These are phyloP conservation scores for Solanum virginianum DNA, from an alignment of 257 asterid species.

Conservation along the genomic window DNA sequence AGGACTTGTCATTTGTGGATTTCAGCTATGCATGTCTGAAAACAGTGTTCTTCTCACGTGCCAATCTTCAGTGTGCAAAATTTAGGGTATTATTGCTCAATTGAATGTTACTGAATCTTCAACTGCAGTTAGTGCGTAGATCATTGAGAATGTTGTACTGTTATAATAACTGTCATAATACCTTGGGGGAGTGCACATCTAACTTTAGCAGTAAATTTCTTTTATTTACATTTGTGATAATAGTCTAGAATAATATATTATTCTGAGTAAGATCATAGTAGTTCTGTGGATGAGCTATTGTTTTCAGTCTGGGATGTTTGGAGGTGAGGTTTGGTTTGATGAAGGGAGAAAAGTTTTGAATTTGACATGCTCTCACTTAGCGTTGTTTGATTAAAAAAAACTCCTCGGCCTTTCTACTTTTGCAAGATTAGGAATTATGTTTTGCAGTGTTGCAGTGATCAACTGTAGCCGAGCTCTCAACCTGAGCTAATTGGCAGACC, in stretches of 20 bases:
- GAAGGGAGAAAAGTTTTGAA: not conserved
- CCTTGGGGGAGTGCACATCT: not conserved
- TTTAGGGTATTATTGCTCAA: constrained; percentile 41
- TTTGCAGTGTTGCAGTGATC: not conserved
- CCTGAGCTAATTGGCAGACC: not conserved
- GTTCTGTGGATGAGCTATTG: not conserved
- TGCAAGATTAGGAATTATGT: not conserved
- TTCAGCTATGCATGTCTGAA: constrained; percentile 88
- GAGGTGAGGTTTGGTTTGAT: not conserved
- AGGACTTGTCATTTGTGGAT: constrained; percentile 89
- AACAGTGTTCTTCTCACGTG: constrained; percentile 78
- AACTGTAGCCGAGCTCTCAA: not conserved
- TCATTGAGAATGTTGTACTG: not conserved
- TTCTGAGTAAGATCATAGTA: not conserved
- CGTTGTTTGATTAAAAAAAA: not conserved
- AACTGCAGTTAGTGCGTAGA: not conserved
- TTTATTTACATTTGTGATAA: not conserved
- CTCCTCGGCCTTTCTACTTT: not conserved
- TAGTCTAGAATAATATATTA: not conserved
- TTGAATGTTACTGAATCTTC: not conserved
- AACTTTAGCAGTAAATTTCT: not conserved
- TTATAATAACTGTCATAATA: not conserved
- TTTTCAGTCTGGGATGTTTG: not conserved
- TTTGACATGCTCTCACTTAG: not conserved
- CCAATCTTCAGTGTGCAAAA: constrained; percentile 88